Percentiles rank a stretch among this genome's conserved stretches.
Conservation (phyloP, 768 basidiomycete species). For the Favolaschia claudopus region DNA sequence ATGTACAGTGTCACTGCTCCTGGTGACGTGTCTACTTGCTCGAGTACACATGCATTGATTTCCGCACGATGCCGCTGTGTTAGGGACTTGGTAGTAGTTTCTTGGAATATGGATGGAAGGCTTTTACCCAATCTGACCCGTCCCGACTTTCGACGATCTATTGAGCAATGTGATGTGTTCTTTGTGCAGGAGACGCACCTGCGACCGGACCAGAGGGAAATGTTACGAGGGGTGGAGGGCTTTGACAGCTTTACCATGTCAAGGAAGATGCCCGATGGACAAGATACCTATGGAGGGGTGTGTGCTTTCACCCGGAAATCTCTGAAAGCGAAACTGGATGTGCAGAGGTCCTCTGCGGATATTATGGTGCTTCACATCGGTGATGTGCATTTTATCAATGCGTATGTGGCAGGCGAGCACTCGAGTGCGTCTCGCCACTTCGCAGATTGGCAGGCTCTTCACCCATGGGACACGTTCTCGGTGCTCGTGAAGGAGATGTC, state of each 20-base stretch:
- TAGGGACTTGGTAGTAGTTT: neutral
- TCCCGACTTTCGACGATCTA: neutral
- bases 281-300: neutral
- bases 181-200: slow-evolving; percentile 1
- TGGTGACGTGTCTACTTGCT: too few species aligned
- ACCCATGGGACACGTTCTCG: too few species aligned
- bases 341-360: neutral
- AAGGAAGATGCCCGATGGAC: neutral
- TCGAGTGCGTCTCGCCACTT: neutral
- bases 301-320: neutral
- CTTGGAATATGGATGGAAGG: neutral
- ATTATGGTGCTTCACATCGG: neutral
- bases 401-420: too few species aligned
- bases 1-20: neutral
- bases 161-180: too few species aligned
- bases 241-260: neutral
- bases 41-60: too few species aligned
- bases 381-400: neutral
- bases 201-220: neutral
- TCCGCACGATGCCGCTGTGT: too few species aligned
- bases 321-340: neutral
- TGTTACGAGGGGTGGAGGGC: neutral
- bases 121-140: neutral
- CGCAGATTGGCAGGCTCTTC: neutral
- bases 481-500: neutral